These are phyloP conservation scores for Musa schizocarpa DNA, from an alignment of 176 grass and related monocot species.

Conservation along the genomic window DNA sequence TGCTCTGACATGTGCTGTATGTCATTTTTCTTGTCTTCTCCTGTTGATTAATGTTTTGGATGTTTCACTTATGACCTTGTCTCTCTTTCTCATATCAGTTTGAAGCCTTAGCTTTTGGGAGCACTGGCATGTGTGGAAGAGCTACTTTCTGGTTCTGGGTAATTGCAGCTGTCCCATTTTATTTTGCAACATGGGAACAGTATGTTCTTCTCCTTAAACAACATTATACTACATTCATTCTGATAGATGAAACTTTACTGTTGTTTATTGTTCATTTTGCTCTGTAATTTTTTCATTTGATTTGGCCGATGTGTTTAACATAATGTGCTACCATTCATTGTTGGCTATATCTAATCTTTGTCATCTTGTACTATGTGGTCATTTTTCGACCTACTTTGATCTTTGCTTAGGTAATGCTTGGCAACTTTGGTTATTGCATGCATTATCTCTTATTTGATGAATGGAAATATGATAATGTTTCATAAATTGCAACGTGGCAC, in stretches of 20 bases:
- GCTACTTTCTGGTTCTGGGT: conserved; percentile 79
- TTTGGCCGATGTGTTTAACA: no score
- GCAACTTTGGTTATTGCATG: background rate
- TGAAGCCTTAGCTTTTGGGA: conserved; percentile 95
- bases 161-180: conserved; percentile 86
- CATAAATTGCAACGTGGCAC: background rate
- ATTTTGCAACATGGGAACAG: conserved; percentile 99
- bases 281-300: background rate
- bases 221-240: conserved; percentile 1
- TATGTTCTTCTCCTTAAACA: conserved; percentile 28
- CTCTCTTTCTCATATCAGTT: conserved; percentile 47
- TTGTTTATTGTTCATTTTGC: background rate
- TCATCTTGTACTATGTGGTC: no score
- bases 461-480: background rate
- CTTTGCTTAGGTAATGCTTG: background rate
- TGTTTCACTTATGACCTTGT: conserved; percentile 8
- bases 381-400: background rate
- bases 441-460: background rate
- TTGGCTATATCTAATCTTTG: no score
- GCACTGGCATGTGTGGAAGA: conserved; percentile 84
- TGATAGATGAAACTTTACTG: background rate
- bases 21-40: conserved; percentile 15
- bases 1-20: conserved; percentile 96
- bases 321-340: no score
- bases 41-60: background rate